phyloP scores from a whole-genome alignment of 1,284 basidiomycete species.

The Puccinia triticina region DNA sequence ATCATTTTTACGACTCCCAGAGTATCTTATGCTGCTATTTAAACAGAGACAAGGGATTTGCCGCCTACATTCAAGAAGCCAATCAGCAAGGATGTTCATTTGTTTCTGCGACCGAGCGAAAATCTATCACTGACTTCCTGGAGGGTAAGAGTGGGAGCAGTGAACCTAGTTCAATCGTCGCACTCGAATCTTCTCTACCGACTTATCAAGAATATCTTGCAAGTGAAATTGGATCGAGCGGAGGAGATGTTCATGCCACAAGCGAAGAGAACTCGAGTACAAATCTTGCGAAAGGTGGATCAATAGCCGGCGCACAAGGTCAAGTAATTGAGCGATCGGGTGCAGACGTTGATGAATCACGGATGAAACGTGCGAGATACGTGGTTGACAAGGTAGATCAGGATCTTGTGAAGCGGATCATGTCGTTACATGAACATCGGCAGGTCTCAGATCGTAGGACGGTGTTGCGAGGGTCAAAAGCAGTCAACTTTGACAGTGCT shows the following conservation, averaged over 20 bases:
- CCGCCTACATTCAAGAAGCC: conserved; percentile 83
- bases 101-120: conserved; percentile 82
- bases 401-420: conserved; percentile 80
- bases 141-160: conserved; percentile 67
- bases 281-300: conserved; percentile 58
- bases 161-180: conserved; percentile 20
- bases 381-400: conserved; percentile 75
- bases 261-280: conserved; percentile 69
- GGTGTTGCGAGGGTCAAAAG: conserved; percentile 72
- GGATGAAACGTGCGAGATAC: conserved; percentile 65
- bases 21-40: conserved; percentile 80
- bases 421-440: conserved; percentile 59
- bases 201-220: conserved; percentile 41
- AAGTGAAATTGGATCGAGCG: conserved; percentile 51
- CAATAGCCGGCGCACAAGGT: not conserved
- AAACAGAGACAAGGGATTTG: conserved; percentile 71
- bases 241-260: conserved; percentile 52
- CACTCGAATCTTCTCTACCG: conserved; percentile 47
- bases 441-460: conserved; percentile 71
- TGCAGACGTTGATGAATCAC: conserved; percentile 68
- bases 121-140: conserved; percentile 79
- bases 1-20: conserved; percentile 75
- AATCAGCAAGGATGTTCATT: conserved; percentile 73
- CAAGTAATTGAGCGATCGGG: conserved; percentile 61
- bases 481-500: conserved; percentile 73